Evolutionary conservation across 164 flowering plant genomes (phyloP), one percentile per base, ranked within the genome.

Genomic region (Piper longum): DNA sequence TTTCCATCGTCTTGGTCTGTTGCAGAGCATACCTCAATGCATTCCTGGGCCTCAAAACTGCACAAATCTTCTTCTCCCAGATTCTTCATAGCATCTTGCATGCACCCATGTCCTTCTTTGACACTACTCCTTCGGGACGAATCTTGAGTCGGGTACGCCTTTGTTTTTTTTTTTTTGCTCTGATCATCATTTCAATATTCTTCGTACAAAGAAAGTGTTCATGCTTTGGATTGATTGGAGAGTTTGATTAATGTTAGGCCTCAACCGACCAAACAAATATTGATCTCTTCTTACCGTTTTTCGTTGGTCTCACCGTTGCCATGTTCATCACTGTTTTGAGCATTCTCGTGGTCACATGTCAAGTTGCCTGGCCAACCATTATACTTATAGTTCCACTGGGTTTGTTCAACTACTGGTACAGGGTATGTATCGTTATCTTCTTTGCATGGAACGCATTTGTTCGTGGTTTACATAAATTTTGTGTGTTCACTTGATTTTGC

Each of bases 91-190:
- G 97, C 74, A 76, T 95, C 65, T 64, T 91, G 66, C 99, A 84
- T 73, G 96, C 99, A 42, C 99, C 99, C 55, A 95, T 95, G 95
- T 87, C 98, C 12, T 95, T 95, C 76, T 95, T 95, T 59, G 99
- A 95, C 63, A 85, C 98, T 39, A 95, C 98, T 2, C 99, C 99
- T 66, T 91, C 98, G 4, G 99, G 99, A 74, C 83, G 99, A 78
- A 84, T 91, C 69, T 74, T 95, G 12, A 95, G 91, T 74, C 78
- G 99, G 80, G 97, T 95, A 77, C 78, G 79, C 59, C 0, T 57
- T n/a, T n/a, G 4, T 36, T 2, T 17, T 40, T 5, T 57, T 12
- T 8, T 19, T 2, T 12, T n/a, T 11, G 5, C 41, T 0, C 26
- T 40, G 14, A 14, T 43, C 2, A n/a, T 57, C 0, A 3, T 7